Base-by-base conservation (phyloP, 495 filamentous ascomycete species). In the Tuber microsphaerosporum region DNA sequence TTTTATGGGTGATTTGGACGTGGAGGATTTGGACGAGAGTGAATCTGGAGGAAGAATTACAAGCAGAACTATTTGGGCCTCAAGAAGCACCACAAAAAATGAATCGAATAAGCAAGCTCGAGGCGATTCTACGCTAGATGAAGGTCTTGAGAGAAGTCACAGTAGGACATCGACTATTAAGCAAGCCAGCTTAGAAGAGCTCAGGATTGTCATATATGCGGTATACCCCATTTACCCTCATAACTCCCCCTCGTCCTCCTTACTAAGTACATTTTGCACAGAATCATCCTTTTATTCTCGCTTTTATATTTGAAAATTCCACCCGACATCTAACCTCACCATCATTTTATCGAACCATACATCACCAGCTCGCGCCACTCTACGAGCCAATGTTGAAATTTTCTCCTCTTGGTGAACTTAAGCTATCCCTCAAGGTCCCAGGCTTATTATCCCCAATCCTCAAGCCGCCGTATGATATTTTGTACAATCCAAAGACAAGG, bases 241-340 rank as follows among this genome's bases (percentile, higher is more conserved):
- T 69, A 75, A 44, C 16, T 2, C 56, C 34, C 34, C 34, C 26
- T 19, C 56, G 17, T 34, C 12, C 31, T 17, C 56, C 48, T n/a
- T 19, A 41, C 37, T 75, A 70, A 44, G 74, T 68, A 76, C 56
- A 69, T 45, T 48, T 68, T 69, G 56, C 51, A 69, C 69, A 83
- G 81, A 90, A 93, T 79, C 89, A 88, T 81, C 95, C 95, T 4
- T 97, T 98, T 84, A 91, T 97, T 73, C 97, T 93, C 83, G 90
- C 92, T 7, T 92, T 98, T 79, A 86, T 99, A 22, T 97, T 98
- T 85, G 87, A 92, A 70, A 87, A 90, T 19, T 85, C 86, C 56
- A 91, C 93, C 1, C 87, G 89, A 48, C 87, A 90, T 34, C 86
- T 97, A 10, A 85, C 89, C 22, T 89, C 89, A 69, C 86, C 91